These are phyloP conservation scores for Metschnikowia noctiluminum DNA, from an alignment of 805 yeast genomes.

Conservation along the genomic window DNA sequence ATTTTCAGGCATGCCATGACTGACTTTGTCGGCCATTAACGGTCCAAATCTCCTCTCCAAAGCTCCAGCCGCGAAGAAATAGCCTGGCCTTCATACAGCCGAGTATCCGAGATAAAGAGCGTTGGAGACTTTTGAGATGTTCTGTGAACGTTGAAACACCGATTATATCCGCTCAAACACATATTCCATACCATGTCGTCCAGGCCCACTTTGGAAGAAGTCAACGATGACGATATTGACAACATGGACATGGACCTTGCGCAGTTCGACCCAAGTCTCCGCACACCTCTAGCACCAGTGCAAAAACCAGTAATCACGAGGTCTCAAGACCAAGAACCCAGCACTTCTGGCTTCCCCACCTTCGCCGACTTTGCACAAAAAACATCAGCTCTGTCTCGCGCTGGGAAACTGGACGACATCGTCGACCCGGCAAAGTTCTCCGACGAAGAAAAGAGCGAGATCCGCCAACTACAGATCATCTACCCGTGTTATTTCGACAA, in stretches of 20 bases:
- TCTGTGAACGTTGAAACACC: too few relatives aligned
- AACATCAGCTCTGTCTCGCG: not conserved
- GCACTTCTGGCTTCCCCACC: slow-evolving; percentile 4
- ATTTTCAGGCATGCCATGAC: too few relatives aligned
- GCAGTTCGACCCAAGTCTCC: slow-evolving; percentile 70
- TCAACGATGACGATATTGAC: slow-evolving; percentile 83
- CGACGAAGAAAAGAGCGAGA: slow-evolving; percentile 50
- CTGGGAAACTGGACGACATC: slow-evolving; percentile 4
- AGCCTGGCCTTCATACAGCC: too few relatives aligned
- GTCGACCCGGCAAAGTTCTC: slow-evolving; percentile 17
- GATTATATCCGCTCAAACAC: too few relatives aligned
- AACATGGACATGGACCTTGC: slow-evolving; percentile 92
- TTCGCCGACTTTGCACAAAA: not conserved
- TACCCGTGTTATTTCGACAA: slow-evolving; percentile 94
- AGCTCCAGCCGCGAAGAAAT: too few relatives aligned
- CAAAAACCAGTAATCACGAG: slow-evolving; percentile 57
- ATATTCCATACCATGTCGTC: slow-evolving; percentile 21
- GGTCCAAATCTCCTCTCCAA: too few relatives aligned
- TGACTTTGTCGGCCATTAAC: too few relatives aligned
- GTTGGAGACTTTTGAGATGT: too few relatives aligned
- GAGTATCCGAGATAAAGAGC: too few relatives aligned
- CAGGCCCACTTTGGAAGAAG: slow-evolving; percentile 73
- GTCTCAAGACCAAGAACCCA: slow-evolving; percentile 48
- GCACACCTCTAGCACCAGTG: slow-evolving; percentile 67
- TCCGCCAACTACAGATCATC: slow-evolving; percentile 66